Conservation (phyloP, 306 rosid genomes). For the Prunus davidiana region DNA sequence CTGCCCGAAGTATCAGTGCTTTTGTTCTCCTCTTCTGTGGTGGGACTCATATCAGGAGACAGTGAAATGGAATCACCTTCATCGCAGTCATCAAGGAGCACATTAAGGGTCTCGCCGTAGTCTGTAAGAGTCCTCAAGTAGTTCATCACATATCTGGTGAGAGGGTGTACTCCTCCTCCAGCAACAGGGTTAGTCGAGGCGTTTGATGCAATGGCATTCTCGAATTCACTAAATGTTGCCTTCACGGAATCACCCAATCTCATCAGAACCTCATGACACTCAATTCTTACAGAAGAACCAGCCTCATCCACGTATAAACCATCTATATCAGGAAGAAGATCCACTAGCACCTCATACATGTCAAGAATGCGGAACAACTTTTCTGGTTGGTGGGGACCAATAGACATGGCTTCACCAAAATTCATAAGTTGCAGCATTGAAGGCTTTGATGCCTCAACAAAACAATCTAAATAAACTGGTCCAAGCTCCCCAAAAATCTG, state of each 20-base stretch:
- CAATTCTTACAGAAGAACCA: slow-evolving; percentile 63
- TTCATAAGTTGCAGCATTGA: slow-evolving; percentile 83
- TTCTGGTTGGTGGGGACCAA: slow-evolving; percentile 89
- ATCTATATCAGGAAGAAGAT: slow-evolving; percentile 66
- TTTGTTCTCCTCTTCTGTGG: slow-evolving; percentile 41
- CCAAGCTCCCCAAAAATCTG: slow-evolving; percentile 71
- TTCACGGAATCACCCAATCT: slow-evolving; percentile 73
- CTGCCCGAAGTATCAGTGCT: slow-evolving; percentile 31
- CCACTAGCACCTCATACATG: slow-evolving; percentile 87
- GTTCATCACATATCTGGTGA: slow-evolving; percentile 84
- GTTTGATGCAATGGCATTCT: slow-evolving; percentile 70
- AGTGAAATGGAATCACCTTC: slow-evolving; percentile 34
- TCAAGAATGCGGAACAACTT: slow-evolving; percentile 74
- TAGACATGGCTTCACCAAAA: slow-evolving; percentile 86
- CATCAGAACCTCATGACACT: slow-evolving; percentile 66
- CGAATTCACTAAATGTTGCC: slow-evolving; percentile 64
- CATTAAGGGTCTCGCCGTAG: slow-evolving; percentile 57
- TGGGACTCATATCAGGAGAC: slow-evolving; percentile 63
- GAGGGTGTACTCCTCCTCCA: slow-evolving; percentile 88
- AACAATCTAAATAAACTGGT: slow-evolving; percentile 46
- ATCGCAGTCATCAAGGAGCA: slow-evolving; percentile 57
- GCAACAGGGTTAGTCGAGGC: slow-evolving; percentile 52
- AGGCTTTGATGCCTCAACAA: slow-evolving; percentile 80
- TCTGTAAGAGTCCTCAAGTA: slow-evolving; percentile 71
- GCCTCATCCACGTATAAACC: slow-evolving; percentile 56